Percentiles rank a stretch among this genome's conserved stretches.
Evolutionary conservation across 306 rosid species (phyloP).

Genomic region (Aeschynomene evenia): DNA sequence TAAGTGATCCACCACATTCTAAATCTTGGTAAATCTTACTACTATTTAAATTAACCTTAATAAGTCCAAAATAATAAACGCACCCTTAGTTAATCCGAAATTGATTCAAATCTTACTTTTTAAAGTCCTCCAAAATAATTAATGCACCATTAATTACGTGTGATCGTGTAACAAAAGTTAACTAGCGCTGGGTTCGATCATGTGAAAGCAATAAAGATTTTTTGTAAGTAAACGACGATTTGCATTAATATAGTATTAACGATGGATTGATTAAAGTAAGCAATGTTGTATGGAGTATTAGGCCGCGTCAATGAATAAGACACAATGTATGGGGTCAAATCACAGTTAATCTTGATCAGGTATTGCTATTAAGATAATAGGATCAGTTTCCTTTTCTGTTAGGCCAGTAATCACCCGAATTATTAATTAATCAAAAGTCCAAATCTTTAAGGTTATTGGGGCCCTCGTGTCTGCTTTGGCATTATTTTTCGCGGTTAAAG

Average conservation of each 20-base stretch:
- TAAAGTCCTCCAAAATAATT: no score
- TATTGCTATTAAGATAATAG: constrained; percentile 24
- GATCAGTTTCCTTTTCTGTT: constrained; percentile 23
- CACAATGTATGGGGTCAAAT: constrained; percentile 49
- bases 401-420: constrained; percentile 35
- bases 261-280: constrained; percentile 10
- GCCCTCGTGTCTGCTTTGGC: constrained; percentile 28
- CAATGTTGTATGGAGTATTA: not conserved
- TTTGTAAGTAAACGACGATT: constrained; percentile 13
- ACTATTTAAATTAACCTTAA: no score
- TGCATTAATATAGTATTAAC: constrained; percentile 20
- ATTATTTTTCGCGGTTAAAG: constrained; percentile 38
- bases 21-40: no score
- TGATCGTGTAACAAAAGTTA: constrained; percentile 16
- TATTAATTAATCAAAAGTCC: constrained; percentile 22
- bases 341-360: constrained; percentile 40
- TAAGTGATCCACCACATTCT: no score
- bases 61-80: no score
- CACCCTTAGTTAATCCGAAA: no score
- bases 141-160: constrained; percentile 22
- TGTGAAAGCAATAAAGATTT: constrained; percentile 34
- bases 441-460: constrained; percentile 40
- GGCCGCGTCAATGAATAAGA: constrained; percentile 39
- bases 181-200: not conserved
- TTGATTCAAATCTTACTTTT: no score